These are phyloP conservation scores for Zymoseptoria ardabiliae DNA, from an alignment of 2,329 filamentous ascomycete species.

Conservation along the genomic window DNA sequence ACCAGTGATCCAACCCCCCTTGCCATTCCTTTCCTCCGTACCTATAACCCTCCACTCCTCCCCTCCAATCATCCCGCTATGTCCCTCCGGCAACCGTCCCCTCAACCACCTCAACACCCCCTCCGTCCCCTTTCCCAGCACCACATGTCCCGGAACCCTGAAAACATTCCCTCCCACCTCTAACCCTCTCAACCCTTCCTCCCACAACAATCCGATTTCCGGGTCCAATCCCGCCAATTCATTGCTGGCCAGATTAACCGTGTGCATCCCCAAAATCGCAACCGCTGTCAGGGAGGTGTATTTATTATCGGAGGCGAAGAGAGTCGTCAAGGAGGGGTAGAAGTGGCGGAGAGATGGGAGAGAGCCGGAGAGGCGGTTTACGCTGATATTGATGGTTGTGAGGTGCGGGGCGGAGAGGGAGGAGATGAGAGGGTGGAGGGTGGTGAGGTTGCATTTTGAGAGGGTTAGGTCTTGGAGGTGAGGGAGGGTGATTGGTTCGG, in stretches of 20 bases:
- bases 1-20: too few relatives aligned
- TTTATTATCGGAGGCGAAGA: slow-evolving; percentile 74
- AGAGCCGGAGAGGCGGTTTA: slow-evolving; percentile 65
- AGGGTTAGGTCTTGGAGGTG: slow-evolving; percentile 71
- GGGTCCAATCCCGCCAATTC: slow-evolving; percentile 77
- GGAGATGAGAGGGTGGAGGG: slow-evolving; percentile 57
- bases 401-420: slow-evolving; percentile 67
- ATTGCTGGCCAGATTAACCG: slow-evolving; percentile 77
- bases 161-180: slow-evolving; percentile 83
- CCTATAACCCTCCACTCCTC: neutral
- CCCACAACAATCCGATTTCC: slow-evolving; percentile 68
- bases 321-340: slow-evolving; percentile 63
- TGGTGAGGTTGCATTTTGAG: slow-evolving; percentile 64
- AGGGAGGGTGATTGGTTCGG: slow-evolving; percentile 52
- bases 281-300: slow-evolving; percentile 62
- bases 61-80: slow-evolving; percentile 19
- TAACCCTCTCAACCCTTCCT: slow-evolving; percentile 56
- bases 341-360: slow-evolving; percentile 59
- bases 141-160: slow-evolving; percentile 73
- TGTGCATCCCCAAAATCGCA: slow-evolving; percentile 63
- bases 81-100: slow-evolving; percentile 36
- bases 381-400: slow-evolving; percentile 69
- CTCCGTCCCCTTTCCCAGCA: slow-evolving; percentile 81
- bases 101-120: slow-evolving; percentile 74
- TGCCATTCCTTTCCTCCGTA: too few relatives aligned